Evolutionary conservation across 2,329 filamentous ascomycete genomes (phyloP).

Genomic region (Microdochium trichocladiopsis): DNA sequence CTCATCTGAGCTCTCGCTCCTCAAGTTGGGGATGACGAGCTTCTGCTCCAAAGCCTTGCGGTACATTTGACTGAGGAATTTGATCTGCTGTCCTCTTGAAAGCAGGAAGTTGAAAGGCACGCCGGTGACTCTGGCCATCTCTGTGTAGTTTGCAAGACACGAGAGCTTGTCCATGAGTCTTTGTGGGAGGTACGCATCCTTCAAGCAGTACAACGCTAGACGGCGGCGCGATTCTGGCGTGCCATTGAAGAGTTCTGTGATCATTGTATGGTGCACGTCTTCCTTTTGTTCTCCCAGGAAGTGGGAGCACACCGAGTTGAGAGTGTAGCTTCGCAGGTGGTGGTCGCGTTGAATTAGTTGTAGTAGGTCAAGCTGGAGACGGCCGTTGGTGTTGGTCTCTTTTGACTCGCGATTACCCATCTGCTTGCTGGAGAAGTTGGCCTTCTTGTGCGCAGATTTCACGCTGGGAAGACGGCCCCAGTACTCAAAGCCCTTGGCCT

Average conservation of each 20-base stretch:
- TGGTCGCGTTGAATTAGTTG: slow-evolving; percentile 93
- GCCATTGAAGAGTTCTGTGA: slow-evolving; percentile 95
- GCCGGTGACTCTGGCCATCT: slow-evolving; percentile 98
- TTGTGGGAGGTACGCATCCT: slow-evolving; percentile 94
- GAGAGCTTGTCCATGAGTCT: slow-evolving; percentile 95
- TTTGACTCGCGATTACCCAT: slow-evolving; percentile 96
- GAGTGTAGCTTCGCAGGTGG: slow-evolving; percentile 90
- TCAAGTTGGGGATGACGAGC: slow-evolving; percentile 85
- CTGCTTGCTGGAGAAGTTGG: slow-evolving; percentile 94
- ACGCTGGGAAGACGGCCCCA: slow-evolving; percentile 74
- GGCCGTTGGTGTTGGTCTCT: slow-evolving; percentile 87
- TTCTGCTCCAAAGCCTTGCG: slow-evolving; percentile 90
- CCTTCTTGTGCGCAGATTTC: slow-evolving; percentile 65
- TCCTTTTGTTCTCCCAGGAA: slow-evolving; percentile 97
- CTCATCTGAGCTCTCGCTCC: slow-evolving; percentile 64
- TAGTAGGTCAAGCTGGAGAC: slow-evolving; percentile 87
- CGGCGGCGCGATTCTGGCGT: slow-evolving; percentile 87
- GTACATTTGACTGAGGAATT: slow-evolving; percentile 96
- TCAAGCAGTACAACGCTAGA: slow-evolving; percentile 91
- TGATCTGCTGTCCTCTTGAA: slow-evolving; percentile 89
- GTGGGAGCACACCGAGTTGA: slow-evolving; percentile 93
- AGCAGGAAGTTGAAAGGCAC: slow-evolving; percentile 95
- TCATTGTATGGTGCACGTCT: slow-evolving; percentile 98
- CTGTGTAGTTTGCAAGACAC: slow-evolving; percentile 97
- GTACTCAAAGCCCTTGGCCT: slow-evolving; percentile 72